phyloP scores from a whole-genome alignment of 805 yeast genomes.

The Sugiyamaella qingdaonensis region DNA sequence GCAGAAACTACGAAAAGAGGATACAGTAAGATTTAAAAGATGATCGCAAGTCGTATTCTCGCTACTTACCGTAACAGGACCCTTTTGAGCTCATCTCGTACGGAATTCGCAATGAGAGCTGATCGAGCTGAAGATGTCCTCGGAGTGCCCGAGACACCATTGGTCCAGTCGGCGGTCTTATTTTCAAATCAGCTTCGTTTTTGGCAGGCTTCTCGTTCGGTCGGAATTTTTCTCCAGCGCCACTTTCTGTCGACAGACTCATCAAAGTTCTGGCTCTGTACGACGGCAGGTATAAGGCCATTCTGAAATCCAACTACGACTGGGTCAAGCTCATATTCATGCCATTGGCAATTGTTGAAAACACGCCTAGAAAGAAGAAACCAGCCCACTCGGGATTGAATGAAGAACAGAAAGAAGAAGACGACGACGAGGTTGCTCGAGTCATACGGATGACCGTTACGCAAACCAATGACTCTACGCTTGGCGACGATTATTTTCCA shows the following conservation, averaged over 20 bases:
- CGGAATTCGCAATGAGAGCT: too few species aligned
- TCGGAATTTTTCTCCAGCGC: conserved; percentile 29
- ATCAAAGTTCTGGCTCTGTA: conserved; percentile 45
- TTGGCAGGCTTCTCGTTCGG: conserved; percentile 51
- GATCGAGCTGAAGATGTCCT: too few species aligned
- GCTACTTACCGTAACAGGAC: too few species aligned
- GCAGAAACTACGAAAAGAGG: too few species aligned
- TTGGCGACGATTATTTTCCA: too few species aligned
- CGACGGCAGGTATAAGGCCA: conserved; percentile 38
- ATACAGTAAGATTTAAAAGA: too few species aligned
- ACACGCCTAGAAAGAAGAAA: not conserved
- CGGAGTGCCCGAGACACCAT: conserved; percentile 36
- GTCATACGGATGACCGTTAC: too few species aligned
- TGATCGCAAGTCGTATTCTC: too few species aligned
- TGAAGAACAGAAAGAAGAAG: conserved; percentile 13
- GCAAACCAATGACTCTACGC: too few species aligned
- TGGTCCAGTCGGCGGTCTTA: conserved; percentile 30
- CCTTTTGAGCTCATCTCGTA: too few species aligned
- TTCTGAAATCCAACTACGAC: conserved; percentile 38
- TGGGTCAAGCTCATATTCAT: conserved; percentile 45
- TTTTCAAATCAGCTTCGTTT: conserved; percentile 41
- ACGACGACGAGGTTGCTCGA: not conserved
- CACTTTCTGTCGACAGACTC: conserved; percentile 39
- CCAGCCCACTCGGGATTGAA: not conserved
- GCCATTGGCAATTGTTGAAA: conserved; percentile 36